A percentile compares a stretch with the other conserved stretches of the same genome.
These are phyloP conservation scores for Blastobotrys proliferans DNA, from an alignment of 1,139 yeast genomes.

Conservation along the genomic window DNA sequence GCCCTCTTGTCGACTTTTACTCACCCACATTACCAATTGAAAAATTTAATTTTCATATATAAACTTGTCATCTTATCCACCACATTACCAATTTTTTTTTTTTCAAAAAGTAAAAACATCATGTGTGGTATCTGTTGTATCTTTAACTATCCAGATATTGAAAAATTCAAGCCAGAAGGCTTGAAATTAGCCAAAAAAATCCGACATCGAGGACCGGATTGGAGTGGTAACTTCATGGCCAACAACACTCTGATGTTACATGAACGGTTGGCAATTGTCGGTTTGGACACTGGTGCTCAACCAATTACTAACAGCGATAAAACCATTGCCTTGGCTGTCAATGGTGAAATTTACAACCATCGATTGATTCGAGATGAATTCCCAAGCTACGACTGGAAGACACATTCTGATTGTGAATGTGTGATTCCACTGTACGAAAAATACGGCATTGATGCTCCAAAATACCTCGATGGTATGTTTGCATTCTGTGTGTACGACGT, in stretches of 20 bases:
- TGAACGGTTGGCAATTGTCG: conserved; percentile 89
- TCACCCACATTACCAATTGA: too few species aligned
- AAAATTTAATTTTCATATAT: too few species aligned
- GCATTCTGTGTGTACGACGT: conserved; percentile 91
- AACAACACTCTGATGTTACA: conserved; percentile 79
- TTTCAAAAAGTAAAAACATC: conserved; percentile 3
- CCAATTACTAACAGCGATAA: conserved; percentile 84
- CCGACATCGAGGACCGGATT: conserved; percentile 99
- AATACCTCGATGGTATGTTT: conserved; percentile 94
- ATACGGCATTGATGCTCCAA: conserved; percentile 87
- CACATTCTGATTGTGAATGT: conserved; percentile 94
- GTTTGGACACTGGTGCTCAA: conserved; percentile 95
- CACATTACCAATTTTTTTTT: background rate
- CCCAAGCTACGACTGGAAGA: conserved; percentile 67
- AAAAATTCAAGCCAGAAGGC: conserved; percentile 80
- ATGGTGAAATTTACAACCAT: conserved; percentile 98
- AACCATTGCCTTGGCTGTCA: conserved; percentile 72
- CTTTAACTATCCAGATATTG: conserved; percentile 73
- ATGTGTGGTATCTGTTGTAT: conserved; percentile 99
- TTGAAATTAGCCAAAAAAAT: conserved; percentile 83
- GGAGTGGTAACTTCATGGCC: conserved; percentile 85
- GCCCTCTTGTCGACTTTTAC: too few species aligned
- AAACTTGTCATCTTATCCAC: background rate
- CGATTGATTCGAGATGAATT: conserved; percentile 77
- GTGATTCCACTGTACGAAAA: conserved; percentile 88